These are phyloP conservation scores for Auriscalpium vulgare DNA, from an alignment of 768 basidiomycete genomes.

Conservation along the genomic window DNA sequence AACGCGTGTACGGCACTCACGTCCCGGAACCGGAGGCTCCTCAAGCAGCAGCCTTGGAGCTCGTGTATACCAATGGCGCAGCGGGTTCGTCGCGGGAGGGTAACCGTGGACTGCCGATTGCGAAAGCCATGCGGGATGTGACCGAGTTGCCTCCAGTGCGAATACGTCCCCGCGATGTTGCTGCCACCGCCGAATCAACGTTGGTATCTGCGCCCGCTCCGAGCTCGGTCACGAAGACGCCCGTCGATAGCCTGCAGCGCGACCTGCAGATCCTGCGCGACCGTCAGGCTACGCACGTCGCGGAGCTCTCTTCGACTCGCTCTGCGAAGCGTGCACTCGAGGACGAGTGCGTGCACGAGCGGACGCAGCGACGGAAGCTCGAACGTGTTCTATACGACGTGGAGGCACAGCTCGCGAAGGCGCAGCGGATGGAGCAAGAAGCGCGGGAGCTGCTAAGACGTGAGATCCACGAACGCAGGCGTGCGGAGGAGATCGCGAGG, in stretches of 20 bases:
- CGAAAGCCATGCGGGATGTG: no score
- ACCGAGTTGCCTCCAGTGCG: no score
- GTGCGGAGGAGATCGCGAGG: not conserved
- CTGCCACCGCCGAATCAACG: no score
- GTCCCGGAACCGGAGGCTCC: conserved; percentile 4
- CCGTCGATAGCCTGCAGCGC: conserved; percentile 20
- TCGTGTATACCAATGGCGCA: no score
- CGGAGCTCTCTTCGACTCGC: conserved; percentile 26
- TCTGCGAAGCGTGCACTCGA: conserved; percentile 38
- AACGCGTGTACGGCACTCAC: conserved; percentile 37
- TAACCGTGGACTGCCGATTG: no score
- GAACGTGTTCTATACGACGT: conserved; percentile 11
- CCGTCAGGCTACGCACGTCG: conserved; percentile 22
- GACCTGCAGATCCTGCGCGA: conserved; percentile 34
- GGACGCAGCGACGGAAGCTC: conserved; percentile 16
- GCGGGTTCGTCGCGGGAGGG: no score
- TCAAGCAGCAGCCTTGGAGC: not conserved
- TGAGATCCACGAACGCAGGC: conserved; percentile 2
- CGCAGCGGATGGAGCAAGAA: conserved; percentile 1
- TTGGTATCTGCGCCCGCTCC: no score
- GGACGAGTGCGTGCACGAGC: conserved; percentile 23
- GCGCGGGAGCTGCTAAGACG: conserved; percentile 4
- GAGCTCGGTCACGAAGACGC: no score
- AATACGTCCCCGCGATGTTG: no score
- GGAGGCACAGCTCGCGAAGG: conserved; percentile 1